These are phyloP conservation scores for Tetracladium maxilliforme DNA, from an alignment of 2,329 filamentous ascomycete genomes.

Conservation along the genomic window DNA sequence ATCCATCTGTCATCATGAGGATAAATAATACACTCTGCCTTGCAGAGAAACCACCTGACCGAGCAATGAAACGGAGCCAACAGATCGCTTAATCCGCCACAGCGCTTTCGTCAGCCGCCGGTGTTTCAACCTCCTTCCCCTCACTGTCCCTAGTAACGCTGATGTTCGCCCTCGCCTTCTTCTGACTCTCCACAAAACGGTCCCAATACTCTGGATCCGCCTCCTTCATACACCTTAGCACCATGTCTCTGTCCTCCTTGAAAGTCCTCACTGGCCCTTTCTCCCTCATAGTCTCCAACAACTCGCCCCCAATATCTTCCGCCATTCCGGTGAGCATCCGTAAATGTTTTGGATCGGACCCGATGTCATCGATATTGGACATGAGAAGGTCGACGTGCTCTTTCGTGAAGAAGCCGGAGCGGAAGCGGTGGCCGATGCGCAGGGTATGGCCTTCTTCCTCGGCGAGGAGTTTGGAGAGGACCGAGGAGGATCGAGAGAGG, in stretches of 20 bases:
- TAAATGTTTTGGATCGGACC: constrained; percentile 9
- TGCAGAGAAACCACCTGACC: too few species aligned
- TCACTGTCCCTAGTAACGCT: too few species aligned
- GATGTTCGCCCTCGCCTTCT: constrained; percentile 9
- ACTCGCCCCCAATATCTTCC: constrained; percentile 44
- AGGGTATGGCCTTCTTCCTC: constrained; percentile 59
- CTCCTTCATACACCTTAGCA: constrained; percentile 42
- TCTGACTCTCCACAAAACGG: constrained; percentile 43
- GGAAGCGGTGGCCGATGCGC: constrained; percentile 50
- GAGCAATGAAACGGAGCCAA: too few species aligned
- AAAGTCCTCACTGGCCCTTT: too few species aligned
- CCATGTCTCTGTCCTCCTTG: constrained; percentile 37
- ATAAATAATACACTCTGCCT: too few species aligned
- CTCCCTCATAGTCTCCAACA: constrained; percentile 34
- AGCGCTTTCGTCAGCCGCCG: too few species aligned
- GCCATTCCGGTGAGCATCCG: constrained; percentile 46
- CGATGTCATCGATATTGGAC: constrained; percentile 4
- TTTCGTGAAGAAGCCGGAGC: constrained; percentile 41
- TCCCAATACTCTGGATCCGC: constrained; percentile 54
- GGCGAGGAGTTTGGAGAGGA: constrained; percentile 38
- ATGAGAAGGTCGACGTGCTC: constrained; percentile 20
- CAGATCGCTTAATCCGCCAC: too few species aligned
- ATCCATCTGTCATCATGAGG: too few species aligned
- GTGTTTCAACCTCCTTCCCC: too few species aligned
- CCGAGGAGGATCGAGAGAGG: constrained; percentile 5